Percentiles rank a stretch among this genome's conserved stretches.
These are phyloP conservation scores for Chenopodium quinoa DNA, from an alignment of 148 eudicot genomes.

Conservation along the genomic window DNA sequence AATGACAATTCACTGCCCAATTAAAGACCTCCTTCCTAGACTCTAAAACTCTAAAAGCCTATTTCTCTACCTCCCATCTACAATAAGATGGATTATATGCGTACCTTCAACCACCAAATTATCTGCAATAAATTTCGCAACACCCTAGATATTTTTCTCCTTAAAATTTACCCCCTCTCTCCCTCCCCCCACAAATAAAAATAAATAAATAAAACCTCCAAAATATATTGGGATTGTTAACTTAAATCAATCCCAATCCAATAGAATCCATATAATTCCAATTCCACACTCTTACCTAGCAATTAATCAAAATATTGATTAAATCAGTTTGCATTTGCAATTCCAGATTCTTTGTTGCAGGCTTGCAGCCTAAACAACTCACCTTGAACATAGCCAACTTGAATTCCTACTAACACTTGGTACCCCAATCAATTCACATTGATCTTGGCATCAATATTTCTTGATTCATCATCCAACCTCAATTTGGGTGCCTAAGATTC, in stretches of 20 bases:
- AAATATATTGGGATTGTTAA: too few species aligned
- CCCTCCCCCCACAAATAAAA: too few species aligned
- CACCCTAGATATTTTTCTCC: too few species aligned
- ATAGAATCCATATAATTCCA: not conserved
- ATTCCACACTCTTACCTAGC: not conserved
- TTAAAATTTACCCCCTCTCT: too few species aligned
- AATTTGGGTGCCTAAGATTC: not conserved
- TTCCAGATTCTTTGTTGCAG: not conserved
- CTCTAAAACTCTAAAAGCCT: not conserved
- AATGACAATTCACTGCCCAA: too few species aligned
- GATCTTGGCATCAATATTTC: not conserved
- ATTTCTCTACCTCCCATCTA: not conserved
- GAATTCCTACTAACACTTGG: not conserved
- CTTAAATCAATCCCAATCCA: not conserved
- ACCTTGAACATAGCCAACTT: not conserved
- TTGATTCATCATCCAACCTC: not conserved
- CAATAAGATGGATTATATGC: not conserved
- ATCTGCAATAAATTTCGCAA: too few species aligned
- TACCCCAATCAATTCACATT: not conserved
- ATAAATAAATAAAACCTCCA: too few species aligned
- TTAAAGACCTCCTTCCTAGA: too few species aligned
- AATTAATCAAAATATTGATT: not conserved
- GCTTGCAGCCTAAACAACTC: not conserved
- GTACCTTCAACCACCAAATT: too few species aligned
- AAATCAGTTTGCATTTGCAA: not conserved